A percentile compares a stretch with the other conserved stretches of the same genome.
Evolutionary conservation across 805 yeast genomes (phyloP).

Genomic region (Peterozyma xylosa): DNA sequence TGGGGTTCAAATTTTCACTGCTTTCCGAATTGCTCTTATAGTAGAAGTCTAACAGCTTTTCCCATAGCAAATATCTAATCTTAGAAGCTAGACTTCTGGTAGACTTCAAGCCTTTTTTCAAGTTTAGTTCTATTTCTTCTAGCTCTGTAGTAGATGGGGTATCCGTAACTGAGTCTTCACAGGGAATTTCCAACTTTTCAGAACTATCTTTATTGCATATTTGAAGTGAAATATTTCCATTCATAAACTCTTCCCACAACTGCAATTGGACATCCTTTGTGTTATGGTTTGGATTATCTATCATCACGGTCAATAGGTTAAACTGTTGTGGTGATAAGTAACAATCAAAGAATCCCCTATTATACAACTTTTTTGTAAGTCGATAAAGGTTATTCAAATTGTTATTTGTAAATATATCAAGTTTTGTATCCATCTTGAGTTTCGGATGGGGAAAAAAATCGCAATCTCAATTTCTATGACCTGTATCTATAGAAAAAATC

Average conservation of each 20-base stretch:
- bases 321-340: constrained; percentile 51
- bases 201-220: background rate
- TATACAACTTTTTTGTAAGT: constrained; percentile 27
- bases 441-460: background rate
- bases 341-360: constrained; percentile 33
- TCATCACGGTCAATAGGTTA: constrained; percentile 37
- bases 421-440: constrained; percentile 5
- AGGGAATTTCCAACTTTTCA: background rate
- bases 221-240: constrained; percentile 26
- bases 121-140: constrained; percentile 30
- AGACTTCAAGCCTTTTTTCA: constrained; percentile 37
- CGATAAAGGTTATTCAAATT: constrained; percentile 21
- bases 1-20: background rate
- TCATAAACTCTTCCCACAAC: constrained; percentile 40
- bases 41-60: constrained; percentile 50
- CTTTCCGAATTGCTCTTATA: constrained; percentile 10
- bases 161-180: constrained; percentile 12
- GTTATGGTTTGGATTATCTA: constrained; percentile 24
- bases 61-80: constrained; percentile 64
- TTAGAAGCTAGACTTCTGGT: constrained; percentile 54
- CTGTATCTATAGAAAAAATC: too few relatives aligned
- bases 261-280: constrained; percentile 10
- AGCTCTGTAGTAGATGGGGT: constrained; percentile 13
- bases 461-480: background rate
- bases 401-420: constrained; percentile 12